Evolutionary conservation across 768 basidiomycete species (phyloP).

Genomic region (Kwoniella bestiolae): DNA sequence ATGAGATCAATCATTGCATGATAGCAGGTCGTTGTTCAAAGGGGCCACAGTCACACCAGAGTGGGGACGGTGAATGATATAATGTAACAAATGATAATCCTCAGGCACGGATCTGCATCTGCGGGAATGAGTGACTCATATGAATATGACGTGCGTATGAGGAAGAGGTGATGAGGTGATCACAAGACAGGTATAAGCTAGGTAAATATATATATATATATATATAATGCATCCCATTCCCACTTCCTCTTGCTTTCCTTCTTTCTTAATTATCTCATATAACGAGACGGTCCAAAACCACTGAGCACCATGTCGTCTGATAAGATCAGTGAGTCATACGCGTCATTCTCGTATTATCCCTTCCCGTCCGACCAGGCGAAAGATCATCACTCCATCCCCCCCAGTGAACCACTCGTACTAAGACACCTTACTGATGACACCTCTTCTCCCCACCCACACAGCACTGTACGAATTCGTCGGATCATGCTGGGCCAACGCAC

Average conservation of each 20-base stretch:
- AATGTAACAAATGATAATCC: background rate
- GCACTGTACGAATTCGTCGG: slow-evolving; percentile 49
- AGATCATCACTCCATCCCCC: background rate
- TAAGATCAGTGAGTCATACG: slow-evolving; percentile 18
- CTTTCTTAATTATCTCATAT: slow-evolving; percentile 2
- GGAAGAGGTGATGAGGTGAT: too few relatives aligned
- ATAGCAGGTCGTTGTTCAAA: too few relatives aligned
- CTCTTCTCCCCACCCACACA: slow-evolving; percentile 4
- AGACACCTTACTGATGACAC: background rate
- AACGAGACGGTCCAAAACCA: background rate
- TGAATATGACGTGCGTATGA: background rate
- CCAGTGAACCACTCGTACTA: background rate
- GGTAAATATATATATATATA: background rate
- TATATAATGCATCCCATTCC: background rate
- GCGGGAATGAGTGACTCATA: background rate
- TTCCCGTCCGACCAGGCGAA: too few relatives aligned
- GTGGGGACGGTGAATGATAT: background rate
- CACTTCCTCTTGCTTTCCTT: too few relatives aligned
- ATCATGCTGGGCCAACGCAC: slow-evolving; percentile 51
- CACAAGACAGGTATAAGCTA: background rate
- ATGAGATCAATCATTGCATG: too few relatives aligned
- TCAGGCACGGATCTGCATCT: background rate
- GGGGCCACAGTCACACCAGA: background rate
- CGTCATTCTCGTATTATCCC: background rate
- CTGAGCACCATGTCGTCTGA: slow-evolving; percentile 20